A percentile compares a stretch with the other conserved stretches of the same genome.
These are phyloP conservation scores for Arthrobotrys pseudoclavata DNA, from an alignment of 2,329 filamentous ascomycete species.

Conservation along the genomic window DNA sequence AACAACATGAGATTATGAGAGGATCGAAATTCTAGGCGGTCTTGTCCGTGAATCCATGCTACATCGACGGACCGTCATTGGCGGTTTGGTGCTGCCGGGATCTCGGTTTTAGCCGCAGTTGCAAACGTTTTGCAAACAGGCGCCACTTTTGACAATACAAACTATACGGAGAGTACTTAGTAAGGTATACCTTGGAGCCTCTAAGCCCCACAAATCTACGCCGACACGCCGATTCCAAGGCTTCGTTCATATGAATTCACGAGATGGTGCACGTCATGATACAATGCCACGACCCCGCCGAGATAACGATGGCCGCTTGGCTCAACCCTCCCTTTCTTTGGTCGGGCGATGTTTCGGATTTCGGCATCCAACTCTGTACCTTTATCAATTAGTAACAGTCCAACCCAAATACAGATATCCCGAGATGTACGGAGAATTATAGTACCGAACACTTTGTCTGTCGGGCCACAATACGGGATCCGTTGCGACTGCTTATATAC, in stretches of 20 bases:
- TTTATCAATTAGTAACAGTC: background rate
- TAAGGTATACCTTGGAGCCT: background rate
- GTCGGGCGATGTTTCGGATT: constrained; percentile 8
- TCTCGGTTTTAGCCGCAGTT: constrained; percentile 10
- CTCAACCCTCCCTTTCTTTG: background rate
- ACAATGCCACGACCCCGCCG: constrained; percentile 10
- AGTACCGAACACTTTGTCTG: background rate
- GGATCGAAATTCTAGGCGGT: constrained; percentile 29
- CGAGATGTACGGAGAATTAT: background rate
- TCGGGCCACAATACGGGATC: background rate
- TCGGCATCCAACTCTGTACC: constrained; percentile 2
- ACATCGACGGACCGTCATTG: constrained; percentile 25
- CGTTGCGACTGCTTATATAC: too few relatives aligned
- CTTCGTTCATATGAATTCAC: background rate
- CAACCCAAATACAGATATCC: background rate
- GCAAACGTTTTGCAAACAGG: background rate
- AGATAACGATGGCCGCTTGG: constrained; percentile 10
- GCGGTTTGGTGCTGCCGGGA: background rate
- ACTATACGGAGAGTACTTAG: background rate
- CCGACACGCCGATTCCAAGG: constrained; percentile 2
- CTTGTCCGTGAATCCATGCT: constrained; percentile 10
- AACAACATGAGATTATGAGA: constrained; percentile 20
- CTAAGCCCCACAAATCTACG: background rate
- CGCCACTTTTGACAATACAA: background rate
- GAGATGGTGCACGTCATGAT: constrained; percentile 11